These are phyloP conservation scores for Podospora pseudopauciseta DNA, from an alignment of 495 filamentous ascomycete species.

Conservation along the genomic window DNA sequence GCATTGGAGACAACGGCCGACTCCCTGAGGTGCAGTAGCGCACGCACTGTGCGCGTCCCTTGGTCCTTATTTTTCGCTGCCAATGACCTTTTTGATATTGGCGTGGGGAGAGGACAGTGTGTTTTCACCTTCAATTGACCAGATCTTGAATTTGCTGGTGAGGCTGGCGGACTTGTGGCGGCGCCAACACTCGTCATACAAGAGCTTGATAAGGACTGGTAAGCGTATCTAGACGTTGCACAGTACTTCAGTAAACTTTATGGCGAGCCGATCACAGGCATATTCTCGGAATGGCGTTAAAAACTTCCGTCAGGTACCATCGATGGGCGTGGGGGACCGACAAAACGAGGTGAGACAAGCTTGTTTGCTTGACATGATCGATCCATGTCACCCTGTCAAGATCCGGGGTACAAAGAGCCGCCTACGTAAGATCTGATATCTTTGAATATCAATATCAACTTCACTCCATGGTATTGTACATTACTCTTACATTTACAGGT, in stretches of 20 bases:
- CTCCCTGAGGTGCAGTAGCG: conserved; percentile 10
- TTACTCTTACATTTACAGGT: not conserved
- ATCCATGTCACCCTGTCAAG: not conserved
- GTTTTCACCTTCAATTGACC: not conserved
- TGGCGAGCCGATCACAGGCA: not conserved
- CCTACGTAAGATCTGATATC: not conserved
- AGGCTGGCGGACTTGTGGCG: not conserved
- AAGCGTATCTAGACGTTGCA: not conserved
- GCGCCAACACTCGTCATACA: not conserved
- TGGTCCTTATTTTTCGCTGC: not conserved
- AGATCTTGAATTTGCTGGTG: not conserved
- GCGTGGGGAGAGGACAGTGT: not conserved
- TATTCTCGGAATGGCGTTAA: not conserved
- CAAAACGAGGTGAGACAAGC: not conserved
- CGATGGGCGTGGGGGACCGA: not conserved
- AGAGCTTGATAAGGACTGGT: not conserved
- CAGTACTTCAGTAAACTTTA: not conserved
- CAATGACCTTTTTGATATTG: not conserved
- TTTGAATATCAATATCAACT: not conserved
- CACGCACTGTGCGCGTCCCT: conserved; percentile 7
- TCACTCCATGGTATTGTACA: not conserved
- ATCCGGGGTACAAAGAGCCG: not conserved
- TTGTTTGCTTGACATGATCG: not conserved
- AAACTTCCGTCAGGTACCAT: not conserved
- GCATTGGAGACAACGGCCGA: conserved; percentile 13